A percentile compares a stretch with the other conserved stretches of the same genome.
phyloP scores from a whole-genome alignment of 345 rosid genomes.

The Salix exigua region DNA sequence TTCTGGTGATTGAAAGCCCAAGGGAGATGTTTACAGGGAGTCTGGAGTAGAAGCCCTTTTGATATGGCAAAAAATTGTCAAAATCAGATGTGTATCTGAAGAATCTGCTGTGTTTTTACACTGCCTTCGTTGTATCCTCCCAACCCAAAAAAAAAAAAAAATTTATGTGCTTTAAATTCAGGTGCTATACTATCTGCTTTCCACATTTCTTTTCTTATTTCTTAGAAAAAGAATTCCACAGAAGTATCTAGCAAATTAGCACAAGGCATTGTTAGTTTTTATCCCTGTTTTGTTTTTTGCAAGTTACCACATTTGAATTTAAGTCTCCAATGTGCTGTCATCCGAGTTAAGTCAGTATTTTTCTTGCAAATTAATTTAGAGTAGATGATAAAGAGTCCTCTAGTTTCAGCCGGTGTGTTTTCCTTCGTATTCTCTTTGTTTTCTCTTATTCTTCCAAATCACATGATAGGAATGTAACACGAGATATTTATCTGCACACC shows the following conservation, averaged over 20 bases:
- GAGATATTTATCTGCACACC: not conserved
- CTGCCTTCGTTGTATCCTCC: too few relatives aligned
- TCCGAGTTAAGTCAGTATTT: not conserved
- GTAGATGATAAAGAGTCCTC: not conserved
- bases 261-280: not conserved
- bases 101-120: not conserved
- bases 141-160: too few relatives aligned
- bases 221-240: not conserved
- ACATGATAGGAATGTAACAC: not conserved
- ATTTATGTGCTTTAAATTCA: too few relatives aligned
- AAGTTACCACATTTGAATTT: not conserved
- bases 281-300: not conserved
- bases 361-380: not conserved
- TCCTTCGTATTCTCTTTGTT: not conserved
- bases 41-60: not conserved
- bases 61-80: not conserved
- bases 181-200: not conserved
- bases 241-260: not conserved
- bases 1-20: not conserved
- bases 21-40: not conserved
- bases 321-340: not conserved
- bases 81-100: not conserved
- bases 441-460: not conserved
- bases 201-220: not conserved
- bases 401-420: not conserved